Evolutionary conservation across 495 filamentous ascomycete genomes (phyloP).

Genomic region (Cercophora newfieldiana): DNA sequence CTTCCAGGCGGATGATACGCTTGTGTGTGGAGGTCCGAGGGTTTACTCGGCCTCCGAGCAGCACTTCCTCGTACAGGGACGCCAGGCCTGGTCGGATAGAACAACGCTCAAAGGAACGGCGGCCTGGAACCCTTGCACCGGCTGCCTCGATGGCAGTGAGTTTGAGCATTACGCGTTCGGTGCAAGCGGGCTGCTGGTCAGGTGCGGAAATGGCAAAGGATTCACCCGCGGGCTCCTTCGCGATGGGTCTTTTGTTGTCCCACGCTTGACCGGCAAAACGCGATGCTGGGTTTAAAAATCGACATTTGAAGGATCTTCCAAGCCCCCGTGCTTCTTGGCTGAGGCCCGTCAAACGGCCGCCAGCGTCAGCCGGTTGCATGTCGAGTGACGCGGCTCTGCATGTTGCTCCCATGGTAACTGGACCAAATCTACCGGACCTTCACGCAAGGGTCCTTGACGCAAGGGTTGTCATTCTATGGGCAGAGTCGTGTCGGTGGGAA

Average conservation of each 20-base stretch:
- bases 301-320: not conserved
- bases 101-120: not conserved
- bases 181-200: not conserved
- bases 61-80: not conserved
- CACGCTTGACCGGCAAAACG: not conserved
- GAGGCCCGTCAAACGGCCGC: too few relatives aligned
- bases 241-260: too few relatives aligned
- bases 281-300: not conserved
- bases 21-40: not conserved
- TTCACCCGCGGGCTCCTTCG: too few relatives aligned
- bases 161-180: not conserved
- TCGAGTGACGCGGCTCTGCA: not conserved
- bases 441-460: not conserved
- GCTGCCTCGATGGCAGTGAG: not conserved
- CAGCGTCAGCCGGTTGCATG: not conserved
- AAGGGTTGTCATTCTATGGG: too few relatives aligned
- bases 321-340: not conserved
- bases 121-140: not conserved
- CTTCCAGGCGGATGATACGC: not conserved
- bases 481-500: not conserved
- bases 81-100: too few relatives aligned
- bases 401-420: too few relatives aligned
- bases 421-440: too few relatives aligned
- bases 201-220: too few relatives aligned
- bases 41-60: not conserved